phyloP scores from a whole-genome alignment of 2,329 filamentous ascomycete genomes.

The Arthrinium puccinioides region DNA sequence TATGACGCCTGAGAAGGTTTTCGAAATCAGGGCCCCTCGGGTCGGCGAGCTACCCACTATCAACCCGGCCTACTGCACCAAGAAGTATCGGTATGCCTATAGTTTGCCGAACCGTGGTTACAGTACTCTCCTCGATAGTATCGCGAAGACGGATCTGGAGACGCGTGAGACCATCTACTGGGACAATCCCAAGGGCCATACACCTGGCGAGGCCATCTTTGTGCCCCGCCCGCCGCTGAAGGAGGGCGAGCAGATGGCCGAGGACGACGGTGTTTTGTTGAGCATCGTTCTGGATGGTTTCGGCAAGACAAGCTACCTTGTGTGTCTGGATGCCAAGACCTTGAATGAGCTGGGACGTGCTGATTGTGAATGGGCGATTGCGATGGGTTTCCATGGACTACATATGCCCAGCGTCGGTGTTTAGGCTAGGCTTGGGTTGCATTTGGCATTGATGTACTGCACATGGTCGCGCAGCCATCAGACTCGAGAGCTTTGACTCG shows the following conservation, averaged over 20 bases:
- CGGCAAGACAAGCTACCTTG: constrained; percentile 37
- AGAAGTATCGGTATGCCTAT: constrained; percentile 54
- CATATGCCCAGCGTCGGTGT: no score
- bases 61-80: constrained; percentile 47
- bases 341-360: constrained; percentile 39
- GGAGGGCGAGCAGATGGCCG: constrained; percentile 30
- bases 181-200: constrained; percentile 50
- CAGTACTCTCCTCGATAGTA: constrained; percentile 52
- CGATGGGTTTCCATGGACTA: constrained; percentile 40
- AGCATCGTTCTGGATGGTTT: constrained; percentile 42
- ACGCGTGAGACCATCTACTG: constrained; percentile 48
- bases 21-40: constrained; percentile 44
- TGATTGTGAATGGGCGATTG: constrained; percentile 31
- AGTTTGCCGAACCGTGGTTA: constrained; percentile 46
- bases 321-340: constrained; percentile 36
- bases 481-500: no score
- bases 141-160: constrained; percentile 58
- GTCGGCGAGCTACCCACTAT: constrained; percentile 60
- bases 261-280: constrained; percentile 58
- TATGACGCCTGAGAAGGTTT: constrained; percentile 20
- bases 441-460: no score
- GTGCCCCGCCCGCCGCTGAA: constrained; percentile 38
- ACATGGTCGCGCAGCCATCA: no score
- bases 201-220: constrained; percentile 65
- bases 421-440: no score